Conservation (phyloP, 371 early-diverging fungal species). For the Choanephora cucurbitarum region DNA sequence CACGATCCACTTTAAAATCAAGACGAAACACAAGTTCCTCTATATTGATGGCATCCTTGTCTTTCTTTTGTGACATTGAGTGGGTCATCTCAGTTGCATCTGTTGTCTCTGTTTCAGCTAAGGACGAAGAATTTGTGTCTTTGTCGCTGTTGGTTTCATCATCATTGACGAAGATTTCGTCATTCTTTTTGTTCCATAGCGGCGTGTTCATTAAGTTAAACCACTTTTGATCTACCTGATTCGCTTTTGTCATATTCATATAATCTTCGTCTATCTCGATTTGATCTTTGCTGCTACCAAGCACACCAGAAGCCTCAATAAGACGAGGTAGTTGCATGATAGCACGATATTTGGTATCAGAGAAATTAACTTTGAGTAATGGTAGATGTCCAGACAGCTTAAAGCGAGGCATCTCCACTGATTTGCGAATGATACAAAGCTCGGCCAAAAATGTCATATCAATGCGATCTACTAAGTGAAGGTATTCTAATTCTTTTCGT, state of each 20-base stretch:
- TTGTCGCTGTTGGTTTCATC: conserved; percentile 34
- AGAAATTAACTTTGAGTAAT: conserved; percentile 85
- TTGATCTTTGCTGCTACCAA: conserved; percentile 7
- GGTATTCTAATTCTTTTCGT: conserved; percentile 41
- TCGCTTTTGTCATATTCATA: conserved; percentile 1
- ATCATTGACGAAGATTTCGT: conserved; percentile 35
- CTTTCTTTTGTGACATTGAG: conserved; percentile 40
- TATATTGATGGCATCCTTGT: conserved; percentile 7
- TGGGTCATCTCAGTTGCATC: conserved; percentile 4
- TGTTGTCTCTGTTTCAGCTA: conserved; percentile 23
- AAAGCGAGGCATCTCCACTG: conserved; percentile 73
- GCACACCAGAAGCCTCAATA: conserved; percentile 57
- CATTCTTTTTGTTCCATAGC: conserved; percentile 28
- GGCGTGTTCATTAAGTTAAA: conserved; percentile 39
- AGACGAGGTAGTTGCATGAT: conserved; percentile 77
- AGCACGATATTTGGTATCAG: conserved; percentile 91
- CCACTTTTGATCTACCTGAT: conserved; percentile 26
- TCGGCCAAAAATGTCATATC: conserved; percentile 83
- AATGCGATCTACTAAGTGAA: conserved; percentile 88
- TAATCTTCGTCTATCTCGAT: not conserved
- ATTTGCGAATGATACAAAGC: conserved; percentile 84
- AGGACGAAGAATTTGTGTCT: conserved; percentile 30
- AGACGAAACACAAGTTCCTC: conserved; percentile 56
- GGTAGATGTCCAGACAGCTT: conserved; percentile 86
- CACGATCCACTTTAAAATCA: conserved; percentile 71